Evolutionary conservation across 495 filamentous ascomycete species (phyloP).

Genomic region (Podospora australis): DNA sequence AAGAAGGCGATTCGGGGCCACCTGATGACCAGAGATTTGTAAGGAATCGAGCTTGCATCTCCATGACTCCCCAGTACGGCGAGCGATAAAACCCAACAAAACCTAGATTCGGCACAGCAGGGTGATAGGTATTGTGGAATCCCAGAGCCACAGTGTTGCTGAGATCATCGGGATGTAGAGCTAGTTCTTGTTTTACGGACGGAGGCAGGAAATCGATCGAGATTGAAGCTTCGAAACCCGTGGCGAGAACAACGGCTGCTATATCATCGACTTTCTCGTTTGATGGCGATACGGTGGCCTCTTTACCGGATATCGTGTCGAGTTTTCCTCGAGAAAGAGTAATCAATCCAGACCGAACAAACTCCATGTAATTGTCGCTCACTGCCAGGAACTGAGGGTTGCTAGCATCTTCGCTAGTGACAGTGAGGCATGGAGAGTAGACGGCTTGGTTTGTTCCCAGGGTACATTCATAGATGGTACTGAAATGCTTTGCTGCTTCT

Average conservation of each 20-base stretch:
- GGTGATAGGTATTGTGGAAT: conserved; percentile 57
- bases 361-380: conserved; percentile 63
- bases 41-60: conserved; percentile 74
- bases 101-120: conserved; percentile 55
- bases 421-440: conserved; percentile 36
- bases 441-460: conserved; percentile 60
- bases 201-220: conserved; percentile 56
- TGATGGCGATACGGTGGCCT: conserved; percentile 31
- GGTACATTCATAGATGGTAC: conserved; percentile 48
- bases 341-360: conserved; percentile 61
- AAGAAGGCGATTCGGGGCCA: conserved; percentile 15
- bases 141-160: conserved; percentile 65
- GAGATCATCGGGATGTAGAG: conserved; percentile 46
- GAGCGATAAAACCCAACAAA: conserved; percentile 85
- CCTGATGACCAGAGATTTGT: conserved; percentile 37
- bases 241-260: conserved; percentile 64
- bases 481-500: conserved; percentile 45
- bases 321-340: conserved; percentile 40
- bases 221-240: conserved; percentile 61
- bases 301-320: conserved; percentile 20
- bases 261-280: conserved; percentile 46
- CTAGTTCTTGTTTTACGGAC: conserved; percentile 48
- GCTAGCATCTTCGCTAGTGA: conserved; percentile 27
- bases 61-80: conserved; percentile 82
- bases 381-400: conserved; percentile 59